phyloP scores from a whole-genome alignment of 768 basidiomycete species.

The Daedaleopsis sinensis region DNA sequence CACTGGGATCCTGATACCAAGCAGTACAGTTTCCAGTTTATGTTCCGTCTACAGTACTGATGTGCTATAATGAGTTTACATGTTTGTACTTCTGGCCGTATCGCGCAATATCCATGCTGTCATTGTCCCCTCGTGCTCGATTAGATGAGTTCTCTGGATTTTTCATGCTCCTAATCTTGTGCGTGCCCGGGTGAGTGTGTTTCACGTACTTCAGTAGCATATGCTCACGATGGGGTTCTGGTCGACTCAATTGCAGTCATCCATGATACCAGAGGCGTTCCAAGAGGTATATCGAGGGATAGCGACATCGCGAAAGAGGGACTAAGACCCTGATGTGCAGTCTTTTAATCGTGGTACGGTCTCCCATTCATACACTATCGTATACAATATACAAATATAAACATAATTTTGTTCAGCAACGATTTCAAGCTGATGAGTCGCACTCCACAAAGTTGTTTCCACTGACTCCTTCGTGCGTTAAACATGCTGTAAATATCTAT shows the following conservation, averaged over 20 bases:
- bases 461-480: constrained; percentile 27
- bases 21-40: constrained; percentile 97
- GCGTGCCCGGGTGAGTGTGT: too few species aligned
- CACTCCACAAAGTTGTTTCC: constrained; percentile 26
- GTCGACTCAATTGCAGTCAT: too few species aligned
- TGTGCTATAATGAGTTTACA: constrained; percentile 21
- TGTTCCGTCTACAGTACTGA: constrained; percentile 69
- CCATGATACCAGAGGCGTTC: too few species aligned
- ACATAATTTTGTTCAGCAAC: too few species aligned
- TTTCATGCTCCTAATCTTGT: too few species aligned
- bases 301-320: too few species aligned
- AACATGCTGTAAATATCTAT: constrained; percentile 17
- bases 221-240: too few species aligned
- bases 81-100: not conserved
- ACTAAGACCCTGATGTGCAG: too few species aligned
- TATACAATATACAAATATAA: not conserved
- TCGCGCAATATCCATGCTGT: not conserved
- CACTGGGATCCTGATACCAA: constrained; percentile 99
- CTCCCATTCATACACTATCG: not conserved
- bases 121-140: not conserved
- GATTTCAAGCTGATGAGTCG: constrained; percentile 5
- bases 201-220: too few species aligned
- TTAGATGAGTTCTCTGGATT: not conserved
- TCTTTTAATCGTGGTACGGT: not conserved
- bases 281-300: too few species aligned